These are phyloP conservation scores for Gaeumannomyces tritici DNA, from an alignment of 2,329 filamentous ascomycete species.

Conservation along the genomic window DNA sequence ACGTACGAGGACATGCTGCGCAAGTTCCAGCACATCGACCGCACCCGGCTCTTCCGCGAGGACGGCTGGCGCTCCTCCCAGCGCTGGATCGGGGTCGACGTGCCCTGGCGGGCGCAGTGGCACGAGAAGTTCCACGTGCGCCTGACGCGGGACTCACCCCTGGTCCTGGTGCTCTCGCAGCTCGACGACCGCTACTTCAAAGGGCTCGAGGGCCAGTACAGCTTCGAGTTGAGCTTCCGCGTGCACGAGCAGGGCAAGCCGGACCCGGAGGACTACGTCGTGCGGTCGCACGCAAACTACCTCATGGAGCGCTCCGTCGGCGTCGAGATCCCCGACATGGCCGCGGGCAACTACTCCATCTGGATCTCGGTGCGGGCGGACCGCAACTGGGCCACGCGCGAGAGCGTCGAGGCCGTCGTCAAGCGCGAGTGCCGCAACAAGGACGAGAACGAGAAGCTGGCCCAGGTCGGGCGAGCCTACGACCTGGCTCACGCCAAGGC, in stretches of 20 bases:
- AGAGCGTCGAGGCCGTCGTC: constrained; percentile 57
- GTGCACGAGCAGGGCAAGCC: constrained; percentile 35
- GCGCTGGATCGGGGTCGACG: constrained; percentile 28
- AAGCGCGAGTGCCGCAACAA: constrained; percentile 50
- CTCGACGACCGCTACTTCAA: constrained; percentile 48
- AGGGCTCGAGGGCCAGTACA: constrained; percentile 47
- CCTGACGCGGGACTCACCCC: constrained; percentile 34
- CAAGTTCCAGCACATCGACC: constrained; percentile 48
- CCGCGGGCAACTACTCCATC: constrained; percentile 66
- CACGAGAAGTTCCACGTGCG: constrained; percentile 46
- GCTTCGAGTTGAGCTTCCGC: constrained; percentile 43
- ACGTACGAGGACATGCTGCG: constrained; percentile 48
- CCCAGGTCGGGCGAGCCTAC: constrained; percentile 59
- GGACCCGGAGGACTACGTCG: constrained; percentile 39
- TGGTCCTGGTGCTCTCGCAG: constrained; percentile 48
- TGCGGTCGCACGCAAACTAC: constrained; percentile 42
- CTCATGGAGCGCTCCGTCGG: constrained; percentile 66
- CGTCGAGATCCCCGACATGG: constrained; percentile 60
- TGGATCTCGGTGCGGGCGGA: constrained; percentile 65
- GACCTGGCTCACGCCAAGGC: constrained; percentile 60
- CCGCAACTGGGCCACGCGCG: constrained; percentile 36
- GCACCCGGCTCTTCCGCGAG: constrained; percentile 45
- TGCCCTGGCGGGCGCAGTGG: constrained; percentile 48
- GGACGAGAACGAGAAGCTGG: constrained; percentile 69
- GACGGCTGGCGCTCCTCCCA: constrained; percentile 48